A percentile compares a stretch with the other conserved stretches of the same genome.
These are phyloP conservation scores for Hypoxylon lienhwacheense DNA, from an alignment of 495 filamentous ascomycete species.

Conservation along the genomic window DNA sequence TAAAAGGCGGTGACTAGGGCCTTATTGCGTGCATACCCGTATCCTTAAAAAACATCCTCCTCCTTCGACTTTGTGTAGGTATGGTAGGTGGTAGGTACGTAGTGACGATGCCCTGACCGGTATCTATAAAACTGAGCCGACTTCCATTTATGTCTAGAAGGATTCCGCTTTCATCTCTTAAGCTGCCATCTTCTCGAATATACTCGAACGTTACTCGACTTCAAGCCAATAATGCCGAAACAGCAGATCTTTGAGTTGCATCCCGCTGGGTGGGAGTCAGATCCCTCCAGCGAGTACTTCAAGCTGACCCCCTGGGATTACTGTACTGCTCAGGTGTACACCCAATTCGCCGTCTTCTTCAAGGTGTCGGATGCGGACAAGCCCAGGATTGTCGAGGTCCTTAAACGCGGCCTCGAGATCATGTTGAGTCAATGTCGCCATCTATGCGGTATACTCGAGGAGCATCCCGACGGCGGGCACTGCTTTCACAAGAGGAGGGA, in stretches of 20 bases:
- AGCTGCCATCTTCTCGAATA: too few relatives aligned
- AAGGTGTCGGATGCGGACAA: slow-evolving; percentile 38
- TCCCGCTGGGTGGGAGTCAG: slow-evolving; percentile 36
- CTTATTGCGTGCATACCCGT: too few relatives aligned
- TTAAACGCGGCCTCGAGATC: slow-evolving; percentile 41
- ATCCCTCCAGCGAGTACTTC: slow-evolving; percentile 31
- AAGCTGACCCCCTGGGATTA: slow-evolving; percentile 37
- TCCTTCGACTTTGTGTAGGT: too few relatives aligned
- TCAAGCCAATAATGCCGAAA: background rate
- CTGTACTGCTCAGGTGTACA: slow-evolving; percentile 25
- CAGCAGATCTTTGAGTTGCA: slow-evolving; percentile 32
- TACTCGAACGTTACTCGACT: too few relatives aligned
- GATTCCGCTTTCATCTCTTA: too few relatives aligned
- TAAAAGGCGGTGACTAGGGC: too few relatives aligned
- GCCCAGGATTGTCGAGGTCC: slow-evolving; percentile 20
- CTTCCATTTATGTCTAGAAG: too few relatives aligned
- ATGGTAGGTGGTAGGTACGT: too few relatives aligned
- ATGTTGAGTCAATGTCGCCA: slow-evolving; percentile 46
- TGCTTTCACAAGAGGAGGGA: slow-evolving; percentile 45
- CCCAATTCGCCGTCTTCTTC: slow-evolving; percentile 44
- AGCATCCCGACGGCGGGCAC: slow-evolving; percentile 27
- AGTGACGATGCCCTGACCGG: too few relatives aligned
- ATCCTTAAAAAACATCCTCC: too few relatives aligned
- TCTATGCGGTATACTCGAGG: slow-evolving; percentile 46
- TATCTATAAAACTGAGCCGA: too few relatives aligned